Evolutionary conservation across 352 stramenopile species (phyloP).

Genomic region (Pythium dissotocum): DNA sequence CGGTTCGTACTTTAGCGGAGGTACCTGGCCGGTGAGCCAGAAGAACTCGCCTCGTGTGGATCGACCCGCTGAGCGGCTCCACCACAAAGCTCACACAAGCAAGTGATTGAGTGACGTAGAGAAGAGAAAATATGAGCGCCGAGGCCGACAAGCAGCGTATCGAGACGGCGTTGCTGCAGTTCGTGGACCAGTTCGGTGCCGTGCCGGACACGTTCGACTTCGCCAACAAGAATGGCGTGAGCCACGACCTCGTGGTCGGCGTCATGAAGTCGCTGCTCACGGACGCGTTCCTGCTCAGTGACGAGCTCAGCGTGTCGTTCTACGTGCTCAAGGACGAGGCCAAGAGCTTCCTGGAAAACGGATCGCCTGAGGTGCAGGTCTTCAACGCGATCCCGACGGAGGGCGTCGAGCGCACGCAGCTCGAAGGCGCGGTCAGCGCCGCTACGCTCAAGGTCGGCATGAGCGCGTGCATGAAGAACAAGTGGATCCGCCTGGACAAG

Average conservation of each 20-base stretch:
- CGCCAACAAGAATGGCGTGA: constrained; percentile 64
- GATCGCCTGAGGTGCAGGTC: constrained; percentile 83
- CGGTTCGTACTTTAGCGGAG: not conserved
- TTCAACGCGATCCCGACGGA: constrained; percentile 79
- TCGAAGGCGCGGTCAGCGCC: constrained; percentile 85
- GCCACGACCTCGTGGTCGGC: constrained; percentile 94
- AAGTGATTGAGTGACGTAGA: not conserved
- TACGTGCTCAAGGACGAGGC: constrained; percentile 94
- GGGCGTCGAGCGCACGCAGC: constrained; percentile 66
- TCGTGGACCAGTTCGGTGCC: constrained; percentile 40
- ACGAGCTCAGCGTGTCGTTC: constrained; percentile 86
- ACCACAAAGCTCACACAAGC: not conserved
- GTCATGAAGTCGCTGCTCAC: constrained; percentile 95
- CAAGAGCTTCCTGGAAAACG: constrained; percentile 61
- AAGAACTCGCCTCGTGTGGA: not conserved
- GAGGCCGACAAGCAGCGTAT: constrained; percentile 73
- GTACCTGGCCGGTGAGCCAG: not conserved
- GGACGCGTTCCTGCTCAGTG: constrained; percentile 90
- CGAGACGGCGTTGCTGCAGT: constrained; percentile 68
- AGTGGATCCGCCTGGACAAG: constrained; percentile 96
- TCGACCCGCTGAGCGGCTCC: not conserved
- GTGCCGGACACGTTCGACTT: constrained; percentile 88
- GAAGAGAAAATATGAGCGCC: constrained; percentile 35
- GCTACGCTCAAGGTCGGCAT: constrained; percentile 94
- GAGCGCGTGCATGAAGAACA: constrained; percentile 98